Percentiles rank a stretch among this genome's conserved stretches.
Evolutionary conservation across 2,329 filamentous ascomycete species (phyloP).

Genomic region (Elsinoe necatrix): DNA sequence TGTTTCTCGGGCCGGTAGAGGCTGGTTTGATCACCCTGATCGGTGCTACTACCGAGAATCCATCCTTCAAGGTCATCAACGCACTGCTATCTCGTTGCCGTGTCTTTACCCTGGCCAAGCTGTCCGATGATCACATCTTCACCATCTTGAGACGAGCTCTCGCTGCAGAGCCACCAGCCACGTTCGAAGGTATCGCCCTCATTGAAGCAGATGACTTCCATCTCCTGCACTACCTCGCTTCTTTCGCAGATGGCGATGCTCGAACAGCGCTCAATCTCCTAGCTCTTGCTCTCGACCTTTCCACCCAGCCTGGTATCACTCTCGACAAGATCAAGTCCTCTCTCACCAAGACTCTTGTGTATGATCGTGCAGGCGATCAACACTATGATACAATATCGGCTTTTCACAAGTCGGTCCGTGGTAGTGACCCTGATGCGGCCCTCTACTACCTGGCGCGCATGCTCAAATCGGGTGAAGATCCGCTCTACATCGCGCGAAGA

Average conservation of each 20-base stretch:
- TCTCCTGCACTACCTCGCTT: slow-evolving; percentile 70
- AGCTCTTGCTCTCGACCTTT: slow-evolving; percentile 76
- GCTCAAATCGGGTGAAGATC: slow-evolving; percentile 91
- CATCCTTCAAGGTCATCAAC: slow-evolving; percentile 83
- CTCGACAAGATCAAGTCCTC: slow-evolving; percentile 69
- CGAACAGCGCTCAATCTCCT: slow-evolving; percentile 87
- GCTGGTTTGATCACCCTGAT: slow-evolving; percentile 83
- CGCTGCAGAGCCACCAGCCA: slow-evolving; percentile 24
- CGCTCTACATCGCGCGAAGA: slow-evolving; percentile 81
- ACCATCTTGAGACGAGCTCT: slow-evolving; percentile 71
- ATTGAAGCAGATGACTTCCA: slow-evolving; percentile 60
- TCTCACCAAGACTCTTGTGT: slow-evolving; percentile 86
- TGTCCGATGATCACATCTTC: slow-evolving; percentile 63
- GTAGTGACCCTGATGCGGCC: slow-evolving; percentile 75
- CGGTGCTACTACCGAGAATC: slow-evolving; percentile 94
- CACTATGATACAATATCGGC: slow-evolving; percentile 97
- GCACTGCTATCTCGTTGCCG: slow-evolving; percentile 83
- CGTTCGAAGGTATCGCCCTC: not conserved
- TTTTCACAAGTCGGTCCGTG: slow-evolving; percentile 91
- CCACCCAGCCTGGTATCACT: slow-evolving; percentile 56
- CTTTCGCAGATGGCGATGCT: slow-evolving; percentile 86
- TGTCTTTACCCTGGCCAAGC: slow-evolving; percentile 75
- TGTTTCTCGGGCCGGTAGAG: slow-evolving; percentile 88
- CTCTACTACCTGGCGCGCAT: slow-evolving; percentile 94
- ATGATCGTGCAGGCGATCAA: slow-evolving; percentile 89